Base-by-base conservation (phyloP, 768 basidiomycete species). In the Trametes villosa region DNA sequence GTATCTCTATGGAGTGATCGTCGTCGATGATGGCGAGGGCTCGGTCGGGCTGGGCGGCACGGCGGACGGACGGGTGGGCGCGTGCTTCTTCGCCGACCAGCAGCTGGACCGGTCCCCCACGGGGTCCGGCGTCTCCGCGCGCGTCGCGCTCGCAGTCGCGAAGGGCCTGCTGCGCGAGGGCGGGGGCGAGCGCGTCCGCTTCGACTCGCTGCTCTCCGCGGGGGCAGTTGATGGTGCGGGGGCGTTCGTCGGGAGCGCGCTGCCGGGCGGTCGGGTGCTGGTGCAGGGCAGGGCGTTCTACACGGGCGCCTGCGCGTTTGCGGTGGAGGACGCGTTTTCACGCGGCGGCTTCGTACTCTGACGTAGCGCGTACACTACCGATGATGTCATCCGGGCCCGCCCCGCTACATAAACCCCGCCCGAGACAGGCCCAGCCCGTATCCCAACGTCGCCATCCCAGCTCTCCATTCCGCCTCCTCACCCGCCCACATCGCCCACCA, bases 51-150 rank as follows among this genome's bases (percentile, higher is more conserved):
- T 60, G 47, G 27, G 71, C 67, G 61, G 61, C 24, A 34, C 53
- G n/a, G n/a, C n/a, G 51, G 61, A 53, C 44, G 61, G 61, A 1
- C 27, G 62, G 40, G 63, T 50, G 69, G 72, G 54, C 44, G 36
- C 75, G 22, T 77, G 75, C 56, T 77, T 77, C 67, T 78, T 78
- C 54, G 76, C 76, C 18, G 67, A 77, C 60, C 71, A 73, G 67
- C 73, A 78, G 67, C 64, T 78, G 29, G 77, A 78, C 67, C 69
- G 77, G 42, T 78, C 77, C 51, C 77, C 77, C 17, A 71, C 69
- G 6, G 77, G 77, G 11, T 77, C 75, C 26, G 73, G 77, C 13
- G 77, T 78, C 18, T 75, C 70, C 55, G 77, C 77, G 26, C 72
- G 75, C 1, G 71, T 77, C 2, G 76, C 77, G 9, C 66, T 77